Evolutionary conservation across 768 basidiomycete genomes (phyloP).

Genomic region (Austroboletus festivus): DNA sequence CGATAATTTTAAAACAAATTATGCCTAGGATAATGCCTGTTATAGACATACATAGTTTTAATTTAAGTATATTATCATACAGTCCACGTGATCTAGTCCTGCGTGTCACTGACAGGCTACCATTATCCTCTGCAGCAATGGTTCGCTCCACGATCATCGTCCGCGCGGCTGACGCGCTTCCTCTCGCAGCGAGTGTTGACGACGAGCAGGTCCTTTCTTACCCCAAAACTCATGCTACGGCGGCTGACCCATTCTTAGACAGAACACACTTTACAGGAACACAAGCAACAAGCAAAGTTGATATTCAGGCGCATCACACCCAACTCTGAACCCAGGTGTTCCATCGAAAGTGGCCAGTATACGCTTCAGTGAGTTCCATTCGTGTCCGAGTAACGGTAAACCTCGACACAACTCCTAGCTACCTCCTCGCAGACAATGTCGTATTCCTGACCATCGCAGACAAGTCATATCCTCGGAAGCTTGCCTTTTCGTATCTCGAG

Average conservation of each 20-base stretch:
- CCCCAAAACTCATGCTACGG: too few species aligned
- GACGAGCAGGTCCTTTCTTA: slow-evolving; percentile 69
- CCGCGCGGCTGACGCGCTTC: slow-evolving; percentile 81
- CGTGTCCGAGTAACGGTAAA: background rate
- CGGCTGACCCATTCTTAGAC: slow-evolving; percentile 51
- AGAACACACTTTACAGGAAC: slow-evolving; percentile 90
- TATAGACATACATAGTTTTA: too few species aligned
- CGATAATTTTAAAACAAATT: too few species aligned
- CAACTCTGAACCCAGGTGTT: slow-evolving; percentile 93
- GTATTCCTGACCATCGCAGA: slow-evolving; percentile 95
- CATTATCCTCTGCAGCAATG: slow-evolving; percentile 35
- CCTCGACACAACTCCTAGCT: slow-evolving; percentile 48
- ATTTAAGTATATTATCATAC: too few species aligned
- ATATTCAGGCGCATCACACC: slow-evolving; percentile 92
- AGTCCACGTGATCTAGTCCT: slow-evolving; percentile 11
- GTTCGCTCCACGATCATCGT: slow-evolving; percentile 86
- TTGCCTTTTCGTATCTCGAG: slow-evolving; percentile 96
- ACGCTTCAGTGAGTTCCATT: slow-evolving; percentile 81
- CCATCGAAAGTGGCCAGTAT: slow-evolving; percentile 92
- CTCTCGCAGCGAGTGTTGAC: slow-evolving; percentile 93
- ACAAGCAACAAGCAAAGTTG: slow-evolving; percentile 97
- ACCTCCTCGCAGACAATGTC: slow-evolving; percentile 91
- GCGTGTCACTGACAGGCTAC: slow-evolving; percentile 6
- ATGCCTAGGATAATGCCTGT: too few species aligned
- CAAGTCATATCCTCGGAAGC: slow-evolving; percentile 94